A percentile compares a stretch with the other conserved stretches of the same genome.
These are phyloP conservation scores for Onygena corvina DNA, from an alignment of 2,329 filamentous ascomycete species.

Conservation along the genomic window DNA sequence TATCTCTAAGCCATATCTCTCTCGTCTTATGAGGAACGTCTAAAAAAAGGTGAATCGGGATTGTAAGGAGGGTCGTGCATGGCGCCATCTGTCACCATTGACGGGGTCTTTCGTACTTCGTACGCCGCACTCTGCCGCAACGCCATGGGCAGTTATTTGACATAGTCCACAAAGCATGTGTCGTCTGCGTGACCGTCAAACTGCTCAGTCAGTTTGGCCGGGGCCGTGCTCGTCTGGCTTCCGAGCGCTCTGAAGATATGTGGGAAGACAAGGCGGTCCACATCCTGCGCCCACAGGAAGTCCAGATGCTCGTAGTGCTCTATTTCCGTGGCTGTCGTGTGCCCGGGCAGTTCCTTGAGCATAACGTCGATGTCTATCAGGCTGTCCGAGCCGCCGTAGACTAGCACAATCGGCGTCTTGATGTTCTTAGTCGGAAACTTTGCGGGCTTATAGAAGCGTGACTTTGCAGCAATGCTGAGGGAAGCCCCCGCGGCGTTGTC, in stretches of 20 bases:
- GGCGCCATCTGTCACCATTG: too few species aligned
- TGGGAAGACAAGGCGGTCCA: slow-evolving; percentile 71
- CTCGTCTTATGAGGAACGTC: too few species aligned
- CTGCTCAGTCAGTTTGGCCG: slow-evolving; percentile 3
- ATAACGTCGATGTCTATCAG: slow-evolving; percentile 88
- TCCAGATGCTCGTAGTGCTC: slow-evolving; percentile 93
- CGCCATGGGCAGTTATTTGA: not conserved
- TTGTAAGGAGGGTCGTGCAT: too few species aligned
- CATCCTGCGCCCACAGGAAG: slow-evolving; percentile 85
- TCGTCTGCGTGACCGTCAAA: not conserved
- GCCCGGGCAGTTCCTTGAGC: slow-evolving; percentile 72
- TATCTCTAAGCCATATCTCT: too few species aligned
- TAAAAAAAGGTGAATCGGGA: too few species aligned
- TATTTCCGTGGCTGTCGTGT: slow-evolving; percentile 76
- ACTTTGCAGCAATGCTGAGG: slow-evolving; percentile 53
- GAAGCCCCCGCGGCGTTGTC: slow-evolving; percentile 70
- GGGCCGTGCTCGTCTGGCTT: slow-evolving; percentile 38
- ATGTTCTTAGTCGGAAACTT: slow-evolving; percentile 96
- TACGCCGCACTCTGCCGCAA: not conserved
- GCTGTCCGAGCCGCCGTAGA: slow-evolving; percentile 89
- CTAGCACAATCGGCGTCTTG: slow-evolving; percentile 81
- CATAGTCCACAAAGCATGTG: slow-evolving; percentile 1
- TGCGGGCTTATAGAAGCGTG: slow-evolving; percentile 86
- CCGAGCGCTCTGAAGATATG: slow-evolving; percentile 85
- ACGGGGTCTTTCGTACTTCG: not conserved